Base-by-base conservation (phyloP, 1,139 yeast species). In the Keqinozyma sinolaborantium region DNA sequence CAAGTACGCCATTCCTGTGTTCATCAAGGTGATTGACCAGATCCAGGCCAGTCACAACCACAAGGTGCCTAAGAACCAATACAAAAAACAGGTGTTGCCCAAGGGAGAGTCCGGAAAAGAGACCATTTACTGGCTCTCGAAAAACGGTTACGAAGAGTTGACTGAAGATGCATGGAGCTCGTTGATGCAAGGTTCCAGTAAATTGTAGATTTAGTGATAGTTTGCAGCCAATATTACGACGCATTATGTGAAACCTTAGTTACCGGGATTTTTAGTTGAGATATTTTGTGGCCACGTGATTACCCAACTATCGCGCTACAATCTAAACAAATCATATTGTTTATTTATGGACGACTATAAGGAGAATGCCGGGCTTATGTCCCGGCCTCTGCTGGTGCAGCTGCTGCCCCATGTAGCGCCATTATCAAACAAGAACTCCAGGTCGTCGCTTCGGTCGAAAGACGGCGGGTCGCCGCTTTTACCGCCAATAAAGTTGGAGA, bases 1-100 rank as follows among this genome's bases (percentile, higher is more conserved):
- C n/a, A 77, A 72, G 45, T 92, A 85, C 58, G 95, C 97, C 1
- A 69, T 87, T 26, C 98, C 98, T 1, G 72, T 83, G 30, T 88
- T 92, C 51, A 60, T 88, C 34, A 84, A 87, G 53, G 71, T 87
- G 48, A 79, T 78, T 27, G 56, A 64, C 16, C 60, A 64, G 35
- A 80, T 90, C 39, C 73, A 75, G 45, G 74, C 78, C 27, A 79
- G 87, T 4, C 95, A 87, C 40, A 90, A 86, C 53, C 92, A 86
- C 60, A 92, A 92, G 65, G 79, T 90, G 21, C 82, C 88, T 28
- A 92, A 90, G 64, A 82, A 77, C 48, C 62, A 64, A 30, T 88
- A 80, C 58, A 77, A 87, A 50, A 78, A 83, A 47, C 95, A 88
- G 48, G 69, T 73, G 36, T 67, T 88, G 38, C 96, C 97, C 15